Evolutionary conservation across 495 filamentous ascomycete genomes (phyloP).

Genomic region (Penicillium cataractarum): DNA sequence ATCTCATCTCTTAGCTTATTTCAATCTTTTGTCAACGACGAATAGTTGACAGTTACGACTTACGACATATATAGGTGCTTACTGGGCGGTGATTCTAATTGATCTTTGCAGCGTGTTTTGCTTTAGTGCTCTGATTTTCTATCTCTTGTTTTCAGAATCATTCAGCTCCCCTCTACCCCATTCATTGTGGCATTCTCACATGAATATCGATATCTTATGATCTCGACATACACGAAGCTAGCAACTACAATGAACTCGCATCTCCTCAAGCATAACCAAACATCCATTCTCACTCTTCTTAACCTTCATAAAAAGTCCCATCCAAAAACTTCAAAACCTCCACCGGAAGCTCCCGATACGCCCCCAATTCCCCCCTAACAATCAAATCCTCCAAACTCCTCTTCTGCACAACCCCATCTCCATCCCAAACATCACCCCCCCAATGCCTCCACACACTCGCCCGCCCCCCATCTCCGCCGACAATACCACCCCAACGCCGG

Average conservation of each 20-base stretch:
- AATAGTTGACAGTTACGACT: not conserved
- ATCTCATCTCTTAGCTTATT: not conserved
- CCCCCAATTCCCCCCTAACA: not conserved
- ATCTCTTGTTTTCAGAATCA: not conserved
- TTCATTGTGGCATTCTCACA: not conserved
- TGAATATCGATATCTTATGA: not conserved
- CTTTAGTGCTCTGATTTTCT: not conserved
- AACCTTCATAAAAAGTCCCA: not conserved
- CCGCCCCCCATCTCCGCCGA: conserved; percentile 25
- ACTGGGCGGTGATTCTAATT: not conserved
- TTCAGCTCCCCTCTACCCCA: not conserved
- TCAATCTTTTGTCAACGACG: not conserved
- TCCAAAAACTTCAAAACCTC: not conserved
- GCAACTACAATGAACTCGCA: not conserved
- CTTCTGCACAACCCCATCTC: not conserved
- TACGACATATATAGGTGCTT: conserved; percentile 2
- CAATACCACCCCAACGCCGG: conserved; percentile 19
- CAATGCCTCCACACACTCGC: conserved; percentile 15
- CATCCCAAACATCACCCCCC: conserved; percentile 13
- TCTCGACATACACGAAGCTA: not conserved
- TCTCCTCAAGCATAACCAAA: not conserved
- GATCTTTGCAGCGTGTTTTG: not conserved
- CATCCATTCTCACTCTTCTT: too few relatives aligned
- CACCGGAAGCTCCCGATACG: conserved; percentile 3
- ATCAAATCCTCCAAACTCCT: conserved; percentile 15